Evolutionary conservation across 352 stramenopile species (phyloP), one percentile per base, ranked within the genome.

Genomic region (Phytophthora sojae): DNA sequence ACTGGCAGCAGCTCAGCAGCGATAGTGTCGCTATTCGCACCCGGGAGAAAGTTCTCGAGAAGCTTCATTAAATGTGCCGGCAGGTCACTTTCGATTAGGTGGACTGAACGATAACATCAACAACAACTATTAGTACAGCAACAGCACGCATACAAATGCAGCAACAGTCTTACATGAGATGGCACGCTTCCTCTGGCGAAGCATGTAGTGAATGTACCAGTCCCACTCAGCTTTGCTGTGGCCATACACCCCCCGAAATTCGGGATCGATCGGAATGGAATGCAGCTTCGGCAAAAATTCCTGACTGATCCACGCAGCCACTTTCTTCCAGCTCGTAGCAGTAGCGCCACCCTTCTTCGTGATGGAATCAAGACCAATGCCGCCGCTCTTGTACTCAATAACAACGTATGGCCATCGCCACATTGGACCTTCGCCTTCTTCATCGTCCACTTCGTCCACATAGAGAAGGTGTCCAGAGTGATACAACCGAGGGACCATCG

Each of bases 341-440:
- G 81, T 89, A 21, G 80, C 59, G 2, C 88, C 88, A 49, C 85
- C 83, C 49, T 80, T 83, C 42, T 81, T 81, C 21, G 88, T 78
- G 14, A 90, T 58, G 12, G 69, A 76, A 32, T 88, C 69, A 14
- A 96, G 80, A 1, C 86, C 86, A 39, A 89, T 58, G 21, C 77
- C 66, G 2, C 70, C 75, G 45, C 73, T 76, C 45, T 89, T 83
- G 73, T 83, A 94, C 64, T 93, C 85, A 12, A 94, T 81, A 45
- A 95, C 61, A 23, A 93, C 69, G 57, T 96, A 96, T 7, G 89
- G 89, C 89, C 89, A 96, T n/a, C 86, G 85, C 89, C 89, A 96
- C 51, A 94, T 75, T 25, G 73, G 59, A 0, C 82, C 85, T 54
- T 92, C 83, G n/a, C 77, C 78, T 45, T 93, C 85, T 19, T 82